These are phyloP conservation scores for Podaxis sp. DNA, from an alignment of 768 basidiomycete species.

Conservation along the genomic window DNA sequence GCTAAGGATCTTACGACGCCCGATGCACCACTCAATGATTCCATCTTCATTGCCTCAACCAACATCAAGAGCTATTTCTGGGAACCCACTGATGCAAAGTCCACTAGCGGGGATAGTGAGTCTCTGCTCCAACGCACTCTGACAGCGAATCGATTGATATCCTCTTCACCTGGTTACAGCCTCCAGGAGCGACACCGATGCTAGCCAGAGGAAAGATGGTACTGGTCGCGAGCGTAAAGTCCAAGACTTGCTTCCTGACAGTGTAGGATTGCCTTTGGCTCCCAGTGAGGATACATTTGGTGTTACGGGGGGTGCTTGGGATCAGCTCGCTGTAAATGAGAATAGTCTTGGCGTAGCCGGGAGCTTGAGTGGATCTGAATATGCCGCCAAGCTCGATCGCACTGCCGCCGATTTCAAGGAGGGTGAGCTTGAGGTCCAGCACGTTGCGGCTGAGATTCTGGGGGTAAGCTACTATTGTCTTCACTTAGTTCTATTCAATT, in stretches of 20 bases:
- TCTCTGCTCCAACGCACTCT: conserved; percentile 16
- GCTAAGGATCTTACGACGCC: conserved; percentile 70
- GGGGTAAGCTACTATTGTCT: conserved; percentile 49
- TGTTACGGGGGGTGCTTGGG: conserved; percentile 58
- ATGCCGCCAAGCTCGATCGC: conserved; percentile 92
- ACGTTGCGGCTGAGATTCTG: conserved; percentile 89
- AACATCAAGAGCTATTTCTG: conserved; percentile 76
- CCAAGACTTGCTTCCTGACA: conserved; percentile 70
- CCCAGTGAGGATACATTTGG: conserved; percentile 72
- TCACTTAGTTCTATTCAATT: neutral
- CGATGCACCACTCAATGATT: conserved; percentile 68
- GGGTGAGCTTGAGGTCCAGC: conserved; percentile 82
- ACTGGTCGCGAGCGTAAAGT: conserved; percentile 71
- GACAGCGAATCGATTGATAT: conserved; percentile 6
- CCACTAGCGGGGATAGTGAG: conserved; percentile 72
- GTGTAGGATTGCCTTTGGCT: conserved; percentile 30
- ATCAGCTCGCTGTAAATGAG: conserved; percentile 94
- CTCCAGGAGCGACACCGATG: conserved; percentile 83
- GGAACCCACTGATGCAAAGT: conserved; percentile 69
- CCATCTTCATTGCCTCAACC: conserved; percentile 64
- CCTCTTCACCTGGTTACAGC: conserved; percentile 36
- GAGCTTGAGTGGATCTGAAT: conserved; percentile 88
- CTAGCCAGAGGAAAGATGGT: conserved; percentile 63
- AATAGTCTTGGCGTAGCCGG: conserved; percentile 90
- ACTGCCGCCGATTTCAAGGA: conserved; percentile 84